phyloP scores from a whole-genome alignment of 345 rosid genomes.

The Salix exigua region DNA sequence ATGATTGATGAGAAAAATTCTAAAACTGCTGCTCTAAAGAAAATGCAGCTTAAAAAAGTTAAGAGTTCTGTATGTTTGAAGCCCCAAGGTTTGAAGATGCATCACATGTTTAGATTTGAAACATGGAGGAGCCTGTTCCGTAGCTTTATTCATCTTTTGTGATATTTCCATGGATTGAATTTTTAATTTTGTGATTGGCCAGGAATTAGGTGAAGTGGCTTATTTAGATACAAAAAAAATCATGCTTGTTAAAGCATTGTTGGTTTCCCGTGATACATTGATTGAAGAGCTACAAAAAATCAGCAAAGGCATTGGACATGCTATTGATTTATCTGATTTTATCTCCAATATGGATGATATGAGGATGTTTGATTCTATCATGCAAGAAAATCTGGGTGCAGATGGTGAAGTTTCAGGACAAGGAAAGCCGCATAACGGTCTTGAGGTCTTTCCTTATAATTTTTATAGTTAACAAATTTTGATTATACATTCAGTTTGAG shows the following conservation, averaged over 20 bases:
- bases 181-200: conserved; percentile 29
- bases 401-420: conserved; percentile 44
- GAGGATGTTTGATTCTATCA: conserved; percentile 36
- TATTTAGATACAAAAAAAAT: conserved; percentile 43
- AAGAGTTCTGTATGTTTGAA: background rate
- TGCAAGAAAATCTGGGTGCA: conserved; percentile 33
- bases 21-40: background rate
- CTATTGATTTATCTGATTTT: conserved; percentile 55
- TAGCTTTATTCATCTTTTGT: conserved; percentile 5
- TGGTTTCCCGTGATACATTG: conserved; percentile 58
- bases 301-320: conserved; percentile 49
- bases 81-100: background rate
- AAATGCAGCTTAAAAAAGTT: background rate
- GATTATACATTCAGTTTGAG: conserved; percentile 9
- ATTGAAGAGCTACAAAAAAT: conserved; percentile 63
- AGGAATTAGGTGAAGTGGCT: conserved; percentile 49
- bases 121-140: background rate
- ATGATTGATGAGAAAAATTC: background rate
- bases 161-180: conserved; percentile 12
- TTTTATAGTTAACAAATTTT: conserved; percentile 9
- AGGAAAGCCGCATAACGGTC: conserved; percentile 60
- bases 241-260: conserved; percentile 59
- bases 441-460: conserved; percentile 70
- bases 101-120: background rate
- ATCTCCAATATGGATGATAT: conserved; percentile 43